Evolutionary conservation across 2,329 filamentous ascomycete genomes (phyloP).

Genomic region (Coniochaeta sp.): DNA sequence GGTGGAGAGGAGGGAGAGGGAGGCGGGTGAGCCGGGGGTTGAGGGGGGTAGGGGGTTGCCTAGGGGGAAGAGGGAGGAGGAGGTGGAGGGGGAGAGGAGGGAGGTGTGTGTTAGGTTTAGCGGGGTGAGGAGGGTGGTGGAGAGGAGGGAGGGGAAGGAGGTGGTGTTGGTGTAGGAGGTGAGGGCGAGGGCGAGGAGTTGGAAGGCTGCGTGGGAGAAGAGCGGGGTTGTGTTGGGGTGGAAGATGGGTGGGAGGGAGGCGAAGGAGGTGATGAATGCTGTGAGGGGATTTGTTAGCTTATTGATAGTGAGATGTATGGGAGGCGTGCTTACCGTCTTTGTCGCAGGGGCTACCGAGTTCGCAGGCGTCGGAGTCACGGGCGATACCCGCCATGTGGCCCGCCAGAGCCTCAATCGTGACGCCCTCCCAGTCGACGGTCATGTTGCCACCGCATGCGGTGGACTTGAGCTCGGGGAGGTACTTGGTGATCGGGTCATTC

Average conservation of each 20-base stretch:
- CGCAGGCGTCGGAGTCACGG: conserved; percentile 12
- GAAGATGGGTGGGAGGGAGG: conserved; percentile 9
- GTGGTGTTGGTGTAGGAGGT: neutral
- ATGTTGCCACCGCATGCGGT: neutral
- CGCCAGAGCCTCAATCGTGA: conserved; percentile 16
- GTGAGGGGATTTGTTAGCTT: neutral
- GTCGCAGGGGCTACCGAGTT: conserved; percentile 9
- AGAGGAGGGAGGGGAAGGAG: conserved; percentile 6
- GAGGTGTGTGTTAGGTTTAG: conserved; percentile 12
- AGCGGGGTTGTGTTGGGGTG: conserved; percentile 17
- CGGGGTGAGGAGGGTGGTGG: conserved; percentile 8
- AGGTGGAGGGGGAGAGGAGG: conserved; percentile 3
- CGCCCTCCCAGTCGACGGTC: conserved; percentile 12
- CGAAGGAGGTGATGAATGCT: conserved; percentile 11
- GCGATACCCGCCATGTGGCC: conserved; percentile 17
- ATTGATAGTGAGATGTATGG: neutral
- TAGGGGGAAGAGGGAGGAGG: too few relatives aligned
- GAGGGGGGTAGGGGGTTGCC: conserved; percentile 9
- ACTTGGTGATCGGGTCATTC: conserved; percentile 20
- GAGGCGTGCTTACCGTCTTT: conserved; percentile 3
- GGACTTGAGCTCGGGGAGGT: conserved; percentile 16
- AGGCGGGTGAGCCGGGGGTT: conserved; percentile 13
- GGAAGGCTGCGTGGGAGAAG: conserved; percentile 17
- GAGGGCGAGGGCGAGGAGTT: conserved; percentile 17
- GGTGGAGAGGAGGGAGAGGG: conserved; percentile 13